Evolutionary conservation across 352 stramenopile species (phyloP), one percentile per base, ranked within the genome.

Genomic region (Phytophthora fragariae): DNA sequence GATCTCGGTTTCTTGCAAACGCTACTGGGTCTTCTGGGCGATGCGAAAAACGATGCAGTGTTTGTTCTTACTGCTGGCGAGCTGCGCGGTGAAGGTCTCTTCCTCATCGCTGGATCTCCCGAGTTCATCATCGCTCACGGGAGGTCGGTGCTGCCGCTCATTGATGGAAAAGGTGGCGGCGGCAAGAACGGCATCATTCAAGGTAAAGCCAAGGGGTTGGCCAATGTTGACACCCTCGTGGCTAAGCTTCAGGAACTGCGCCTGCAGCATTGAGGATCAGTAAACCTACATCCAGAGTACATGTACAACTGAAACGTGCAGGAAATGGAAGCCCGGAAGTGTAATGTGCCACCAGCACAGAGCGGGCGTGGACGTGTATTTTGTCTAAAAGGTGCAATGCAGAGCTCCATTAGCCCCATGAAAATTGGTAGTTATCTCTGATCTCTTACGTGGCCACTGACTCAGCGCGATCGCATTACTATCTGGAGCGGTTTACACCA

Each of bases 111-210:
- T 35, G 88, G 89, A 15, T 83, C 86, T 33, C 59, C 73, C 7
- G 76, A 70, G n/a, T 82, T 94, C 57, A 80, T 96, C 29, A 68
- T 73, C 4, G 46, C 77, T 57, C 74, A 93, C 62, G 88, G 84
- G 39, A 88, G 82, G 57, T 75, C 70, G 47, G 76, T 90, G 44
- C 80, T 86, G 37, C 78, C 79, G 5, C 62, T 89, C 12, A 92
- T 96, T 57, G 85, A 89, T 11, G 89, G 79, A 56, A 95, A 94
- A 56, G 88, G 89, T 31, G 89, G 89, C 7, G 85, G 86, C 37
- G 86, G 87, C 53, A 94, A 92, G 69, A 88, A 88, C 60, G 83
- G 86, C 7, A 67, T 93, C 19, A 82, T 95, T 44, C 90, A 97
- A 69, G 90, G 90, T 33, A 95, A 95, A 72, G 88, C 85, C 10